Percentiles rank a stretch among this genome's conserved stretches.
These are phyloP conservation scores for Botryobasidium botryosum DNA, from an alignment of 768 basidiomycete genomes.

Conservation along the genomic window DNA sequence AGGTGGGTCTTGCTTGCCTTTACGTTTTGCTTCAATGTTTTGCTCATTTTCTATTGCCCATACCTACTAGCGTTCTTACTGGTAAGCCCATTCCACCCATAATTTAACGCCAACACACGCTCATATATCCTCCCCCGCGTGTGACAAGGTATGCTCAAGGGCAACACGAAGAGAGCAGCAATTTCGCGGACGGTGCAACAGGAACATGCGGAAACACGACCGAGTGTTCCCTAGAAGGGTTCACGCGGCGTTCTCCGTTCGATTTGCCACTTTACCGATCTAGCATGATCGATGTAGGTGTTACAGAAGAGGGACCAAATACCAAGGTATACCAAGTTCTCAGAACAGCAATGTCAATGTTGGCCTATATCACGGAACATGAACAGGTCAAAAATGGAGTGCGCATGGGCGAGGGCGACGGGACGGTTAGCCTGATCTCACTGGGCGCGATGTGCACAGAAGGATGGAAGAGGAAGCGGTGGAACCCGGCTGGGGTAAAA, in stretches of 20 bases:
- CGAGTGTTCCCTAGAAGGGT: conserved; percentile 23
- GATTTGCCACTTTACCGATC: conserved; percentile 38
- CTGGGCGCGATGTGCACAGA: conserved; percentile 94
- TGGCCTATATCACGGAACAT: too few species aligned
- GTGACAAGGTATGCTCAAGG: conserved; percentile 49
- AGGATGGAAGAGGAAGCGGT: conserved; percentile 76
- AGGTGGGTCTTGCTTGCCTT: conserved; percentile 29
- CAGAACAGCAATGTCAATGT: conserved; percentile 11
- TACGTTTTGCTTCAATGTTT: neutral
- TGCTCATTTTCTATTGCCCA: conserved; percentile 1
- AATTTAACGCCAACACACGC: neutral
- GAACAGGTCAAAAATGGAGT: conserved; percentile 72
- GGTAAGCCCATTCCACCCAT: conserved; percentile 27
- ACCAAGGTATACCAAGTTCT: conserved; percentile 32
- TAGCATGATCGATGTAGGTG: conserved; percentile 75
- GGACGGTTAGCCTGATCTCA: conserved; percentile 73
- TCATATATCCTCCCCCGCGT: neutral
- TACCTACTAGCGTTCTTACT: conserved; percentile 56
- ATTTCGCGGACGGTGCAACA: conserved; percentile 26
- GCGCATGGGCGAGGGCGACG: conserved; percentile 88
- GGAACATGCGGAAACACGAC: conserved; percentile 31
- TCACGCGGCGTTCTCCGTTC: conserved; percentile 28
- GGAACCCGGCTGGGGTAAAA: conserved; percentile 86
- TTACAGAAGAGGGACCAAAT: conserved; percentile 40
- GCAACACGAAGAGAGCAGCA: conserved; percentile 48